Evolutionary conservation across 2,329 filamentous ascomycete genomes (phyloP).

Genomic region (Sclerotinia minor): DNA sequence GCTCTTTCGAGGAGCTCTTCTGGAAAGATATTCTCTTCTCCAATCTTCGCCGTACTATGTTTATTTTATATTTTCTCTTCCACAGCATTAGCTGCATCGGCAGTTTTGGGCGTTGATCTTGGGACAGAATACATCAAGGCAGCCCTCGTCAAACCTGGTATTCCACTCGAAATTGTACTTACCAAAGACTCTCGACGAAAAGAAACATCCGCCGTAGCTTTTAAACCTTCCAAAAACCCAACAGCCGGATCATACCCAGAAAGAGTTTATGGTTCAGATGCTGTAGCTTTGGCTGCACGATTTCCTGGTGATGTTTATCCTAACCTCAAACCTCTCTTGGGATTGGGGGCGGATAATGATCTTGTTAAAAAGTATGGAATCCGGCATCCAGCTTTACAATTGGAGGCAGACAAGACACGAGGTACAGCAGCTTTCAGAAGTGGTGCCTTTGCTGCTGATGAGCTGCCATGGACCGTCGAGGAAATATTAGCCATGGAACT

Average conservation of each 20-base stretch:
- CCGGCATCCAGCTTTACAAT: constrained; percentile 75
- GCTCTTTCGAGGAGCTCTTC: constrained; percentile 29
- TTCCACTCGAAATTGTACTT: constrained; percentile 94
- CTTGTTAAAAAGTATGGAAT: constrained; percentile 68
- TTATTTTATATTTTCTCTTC: constrained; percentile 41
- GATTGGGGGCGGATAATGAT: constrained; percentile 62
- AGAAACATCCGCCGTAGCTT: constrained; percentile 85
- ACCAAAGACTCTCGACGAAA: constrained; percentile 98
- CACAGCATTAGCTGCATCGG: constrained; percentile 50
- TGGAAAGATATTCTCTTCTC: constrained; percentile 34
- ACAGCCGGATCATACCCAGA: constrained; percentile 75
- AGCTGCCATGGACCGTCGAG: constrained; percentile 76
- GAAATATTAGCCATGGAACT: constrained; percentile 96
- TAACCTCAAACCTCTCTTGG: constrained; percentile 90
- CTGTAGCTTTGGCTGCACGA: constrained; percentile 79
- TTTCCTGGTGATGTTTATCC: constrained; percentile 94
- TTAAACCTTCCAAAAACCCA: constrained; percentile 77
- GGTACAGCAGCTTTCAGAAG: constrained; percentile 83
- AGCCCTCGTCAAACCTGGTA: constrained; percentile 90
- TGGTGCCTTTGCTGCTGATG: constrained; percentile 59
- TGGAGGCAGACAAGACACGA: constrained; percentile 60
- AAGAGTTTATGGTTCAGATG: constrained; percentile 87
- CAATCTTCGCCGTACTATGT: constrained; percentile 38
- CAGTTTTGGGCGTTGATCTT: constrained; percentile 88
- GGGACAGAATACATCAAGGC: constrained; percentile 98